Evolutionary conservation across 2,329 filamentous ascomycete genomes (phyloP).

Genomic region (Verticillium dahliae): DNA sequence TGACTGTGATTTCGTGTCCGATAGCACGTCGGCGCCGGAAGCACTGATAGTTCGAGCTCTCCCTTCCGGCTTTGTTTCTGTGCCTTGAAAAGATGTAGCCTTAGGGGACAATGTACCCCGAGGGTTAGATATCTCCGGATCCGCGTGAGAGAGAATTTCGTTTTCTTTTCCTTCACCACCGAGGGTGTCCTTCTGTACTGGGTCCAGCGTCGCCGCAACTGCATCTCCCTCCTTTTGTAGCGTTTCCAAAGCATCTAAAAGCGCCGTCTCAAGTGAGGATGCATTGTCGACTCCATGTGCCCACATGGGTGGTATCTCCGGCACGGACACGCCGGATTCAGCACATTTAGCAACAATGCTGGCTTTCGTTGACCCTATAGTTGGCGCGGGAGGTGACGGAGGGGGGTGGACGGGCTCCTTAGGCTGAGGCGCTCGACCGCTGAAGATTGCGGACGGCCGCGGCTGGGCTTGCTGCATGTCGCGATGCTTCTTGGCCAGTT

Average conservation of each 20-base stretch:
- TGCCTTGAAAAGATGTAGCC: not conserved
- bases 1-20: not conserved
- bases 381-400: not conserved
- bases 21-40: not conserved
- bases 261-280: constrained; percentile 23
- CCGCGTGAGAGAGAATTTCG: not conserved
- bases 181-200: not conserved
- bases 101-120: not conserved
- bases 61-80: not conserved
- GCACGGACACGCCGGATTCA: not conserved
- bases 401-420: not conserved
- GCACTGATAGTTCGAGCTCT: no score
- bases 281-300: constrained; percentile 16
- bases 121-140: not conserved
- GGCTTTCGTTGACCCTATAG: not conserved
- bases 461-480: not conserved
- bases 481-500: not conserved
- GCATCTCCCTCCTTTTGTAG: constrained; percentile 14
- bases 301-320: constrained; percentile 22
- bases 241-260: constrained; percentile 19
- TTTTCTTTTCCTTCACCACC: not conserved
- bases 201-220: not conserved
- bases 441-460: not conserved
- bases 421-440: not conserved
- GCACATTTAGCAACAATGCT: not conserved